Conservation (phyloP, 805 yeast species). For the Wickerhamomyces mucosus region DNA sequence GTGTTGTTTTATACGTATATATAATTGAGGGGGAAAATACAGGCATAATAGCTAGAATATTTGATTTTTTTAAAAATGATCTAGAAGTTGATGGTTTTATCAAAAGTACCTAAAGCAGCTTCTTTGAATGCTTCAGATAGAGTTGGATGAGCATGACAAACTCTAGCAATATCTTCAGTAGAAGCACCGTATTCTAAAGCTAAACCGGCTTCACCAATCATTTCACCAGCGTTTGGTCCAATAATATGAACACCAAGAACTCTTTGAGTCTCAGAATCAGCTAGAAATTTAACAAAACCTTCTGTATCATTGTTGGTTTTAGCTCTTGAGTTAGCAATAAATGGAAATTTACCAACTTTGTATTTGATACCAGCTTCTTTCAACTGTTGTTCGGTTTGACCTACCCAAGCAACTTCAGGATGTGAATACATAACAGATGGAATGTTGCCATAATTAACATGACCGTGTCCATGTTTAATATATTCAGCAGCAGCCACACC, state of each 20-base stretch:
- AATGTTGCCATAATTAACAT: constrained; percentile 94
- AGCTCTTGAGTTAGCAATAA: constrained; percentile 98
- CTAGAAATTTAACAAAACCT: constrained; percentile 91
- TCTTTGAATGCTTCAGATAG: constrained; percentile 96
- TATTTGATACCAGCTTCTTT: constrained; percentile 87
- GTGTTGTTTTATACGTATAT: too few species aligned
- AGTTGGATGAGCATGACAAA: constrained; percentile 99
- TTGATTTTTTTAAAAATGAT: too few species aligned
- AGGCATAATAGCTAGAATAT: too few species aligned
- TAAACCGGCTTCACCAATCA: constrained; percentile 97
- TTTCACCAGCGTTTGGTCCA: constrained; percentile 98
- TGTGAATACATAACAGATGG: constrained; percentile 99
- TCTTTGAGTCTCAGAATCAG: constrained; percentile 96
- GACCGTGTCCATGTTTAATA: constrained; percentile 90
- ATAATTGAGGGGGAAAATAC: too few species aligned
- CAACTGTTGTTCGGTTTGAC: constrained; percentile 89
- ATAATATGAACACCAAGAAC: constrained; percentile 93
- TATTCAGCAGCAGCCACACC: constrained; percentile 98
- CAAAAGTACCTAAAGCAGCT: constrained; percentile 89
- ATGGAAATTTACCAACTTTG: constrained; percentile 97
- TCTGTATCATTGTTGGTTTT: constrained; percentile 96
- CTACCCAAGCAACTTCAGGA: constrained; percentile 99
- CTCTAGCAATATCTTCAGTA: constrained; percentile 94
- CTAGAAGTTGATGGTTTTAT: constrained; percentile 85
- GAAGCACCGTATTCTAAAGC: constrained; percentile 99